Base-by-base conservation (phyloP, 768 basidiomycete species). In the Russula abietina region DNA sequence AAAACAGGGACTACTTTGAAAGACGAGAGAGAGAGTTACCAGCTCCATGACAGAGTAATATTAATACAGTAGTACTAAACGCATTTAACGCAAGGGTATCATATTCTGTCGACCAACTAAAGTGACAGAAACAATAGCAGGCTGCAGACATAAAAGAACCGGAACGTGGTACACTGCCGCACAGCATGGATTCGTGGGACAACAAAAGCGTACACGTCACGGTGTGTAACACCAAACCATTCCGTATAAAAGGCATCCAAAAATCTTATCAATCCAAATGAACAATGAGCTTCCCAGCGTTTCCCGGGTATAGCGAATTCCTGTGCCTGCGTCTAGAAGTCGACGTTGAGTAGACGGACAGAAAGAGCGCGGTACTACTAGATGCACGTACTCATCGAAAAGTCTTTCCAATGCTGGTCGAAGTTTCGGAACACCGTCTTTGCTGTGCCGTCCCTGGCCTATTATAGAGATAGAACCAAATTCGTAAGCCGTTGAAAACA, bases 241-340 rank as follows among this genome's bases (percentile, higher is more conserved):
- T n/a, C n/a, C n/a, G n/a, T 2, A 50, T 16, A 48, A 24, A 49
- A 11, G 17, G 14, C 30, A 17, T 50, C 38, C n/a, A 26, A 24
- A 4, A 17, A 9, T 22, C 1, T 32, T 16, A 5, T 46, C 10
- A 43, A 10, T 28, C 1, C 38, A 55, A n/a, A 19, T 39, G n/a
- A 55, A 64, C 57, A 43, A 59, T 26, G 17, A 64, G 28, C 52
- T 39, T 39, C n/a, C 62, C 62, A 32, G 43, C 10, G 22, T 64
- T 59, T 24, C 11, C 32, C 5, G 62, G 53, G 41, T 59, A 52
- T 9, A 50, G 30, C 8, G 46, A 55, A 46, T 50, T 24, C 4
- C 7, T 22, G 9, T 59, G 12, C 3, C 30, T 10, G 19, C 46
- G 57, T 36, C 62, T 64, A 19, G 1, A 33, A 10, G 16, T n/a